Percentiles rank a stretch among this genome's conserved stretches.
phyloP scores from a whole-genome alignment of 169 alveolate genomes.

The Ichthyophthirius multifiliis region DNA sequence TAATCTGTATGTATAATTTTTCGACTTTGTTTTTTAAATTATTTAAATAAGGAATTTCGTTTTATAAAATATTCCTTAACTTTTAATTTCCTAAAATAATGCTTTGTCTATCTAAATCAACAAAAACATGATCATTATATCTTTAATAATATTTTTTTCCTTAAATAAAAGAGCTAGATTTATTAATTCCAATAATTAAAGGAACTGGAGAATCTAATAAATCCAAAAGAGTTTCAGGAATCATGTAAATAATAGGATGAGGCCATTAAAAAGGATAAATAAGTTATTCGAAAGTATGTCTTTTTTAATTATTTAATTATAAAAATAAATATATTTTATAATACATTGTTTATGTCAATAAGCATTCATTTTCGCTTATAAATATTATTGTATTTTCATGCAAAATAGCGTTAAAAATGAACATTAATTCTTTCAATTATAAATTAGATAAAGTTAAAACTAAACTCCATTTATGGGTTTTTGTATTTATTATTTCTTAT shows the following conservation, averaged over 20 bases:
- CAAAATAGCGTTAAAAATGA: background rate
- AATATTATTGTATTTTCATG: background rate
- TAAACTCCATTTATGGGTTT: conserved; percentile 6
- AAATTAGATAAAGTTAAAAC: conserved; percentile 5
- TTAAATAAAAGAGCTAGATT: background rate
- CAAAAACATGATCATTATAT: background rate
- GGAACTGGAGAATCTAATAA: conserved; percentile 14
- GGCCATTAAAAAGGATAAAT: conserved; percentile 13
- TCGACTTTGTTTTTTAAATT: background rate
- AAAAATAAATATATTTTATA: background rate
- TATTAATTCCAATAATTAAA: background rate
- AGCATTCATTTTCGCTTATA: background rate
- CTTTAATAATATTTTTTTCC: background rate
- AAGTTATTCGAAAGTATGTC: background rate
- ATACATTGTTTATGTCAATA: background rate
- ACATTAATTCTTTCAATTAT: background rate
- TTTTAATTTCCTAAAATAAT: background rate
- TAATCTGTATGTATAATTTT: background rate
- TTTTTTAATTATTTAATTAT: background rate
- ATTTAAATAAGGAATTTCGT: background rate
- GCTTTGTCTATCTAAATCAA: background rate
- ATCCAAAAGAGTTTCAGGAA: background rate
- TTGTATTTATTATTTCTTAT: background rate
- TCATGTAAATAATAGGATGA: background rate
- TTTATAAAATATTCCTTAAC: background rate